Base-by-base conservation (phyloP, 805 yeast genomes). In the Hanseniaspora vineae region DNA sequence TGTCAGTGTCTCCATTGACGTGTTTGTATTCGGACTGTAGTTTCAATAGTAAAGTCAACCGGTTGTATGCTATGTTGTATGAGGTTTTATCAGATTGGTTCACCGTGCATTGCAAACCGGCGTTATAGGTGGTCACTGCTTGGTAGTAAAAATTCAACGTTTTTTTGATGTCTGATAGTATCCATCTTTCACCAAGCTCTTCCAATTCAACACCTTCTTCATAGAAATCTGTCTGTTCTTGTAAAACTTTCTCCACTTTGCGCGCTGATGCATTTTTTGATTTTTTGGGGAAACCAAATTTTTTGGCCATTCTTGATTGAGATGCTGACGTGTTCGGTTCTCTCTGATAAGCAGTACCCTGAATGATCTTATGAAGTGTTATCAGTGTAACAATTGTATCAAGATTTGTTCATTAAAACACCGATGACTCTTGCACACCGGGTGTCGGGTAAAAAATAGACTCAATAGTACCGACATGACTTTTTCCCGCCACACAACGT, bases 161-260 rank as follows among this genome's bases (percentile, higher is more conserved):
- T 39, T 60, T 62, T 44, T 58, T 58, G 12, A 62, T 51, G 47
- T 64, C 68, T 2, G 65, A 62, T 3, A 57, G 51, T 6, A 57
- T 50, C 66, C 66, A 64, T 43, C 68, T 55, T 40, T 62, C 67
- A n/a, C 62, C 68, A 42, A 61, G 62, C 44, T 62, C 66, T 49
- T 64, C 68, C 42, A 46, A 51, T 8, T 54, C 53, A 2, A 58
- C 56, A 2, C 59, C 68, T 43, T 59, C 63, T n/a, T 49, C 51
- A 42, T 63, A 64, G 42, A 51, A 64, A 47, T 63, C 66, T 31
- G 58, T 58, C 44, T 57, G 62, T 3, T 58, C 57, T 20, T 42
- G 31, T 47, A 44, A 44, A 14, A 29, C 23, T 15, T 29, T 31
- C 3, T 35, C 20, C 39, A 10, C 35, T 35, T 40, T 32, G 10